Evolutionary conservation across 2,329 filamentous ascomycete species (phyloP).

Genomic region (Cadophora luteo-olivacea): DNA sequence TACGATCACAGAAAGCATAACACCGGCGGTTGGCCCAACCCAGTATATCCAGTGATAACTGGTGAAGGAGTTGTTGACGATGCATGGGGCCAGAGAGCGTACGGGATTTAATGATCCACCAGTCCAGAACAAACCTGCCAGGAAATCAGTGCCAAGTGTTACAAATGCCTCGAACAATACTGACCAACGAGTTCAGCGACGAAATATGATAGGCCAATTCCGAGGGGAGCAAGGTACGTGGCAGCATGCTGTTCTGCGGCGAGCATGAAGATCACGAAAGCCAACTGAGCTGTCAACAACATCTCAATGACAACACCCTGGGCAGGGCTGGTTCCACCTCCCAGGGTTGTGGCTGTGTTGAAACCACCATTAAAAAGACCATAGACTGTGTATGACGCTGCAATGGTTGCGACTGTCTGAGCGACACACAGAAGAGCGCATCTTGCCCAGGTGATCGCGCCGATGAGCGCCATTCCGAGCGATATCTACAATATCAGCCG

Average conservation of each 20-base stretch:
- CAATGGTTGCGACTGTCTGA: constrained; percentile 46
- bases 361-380: constrained; percentile 53
- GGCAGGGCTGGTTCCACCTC: constrained; percentile 48
- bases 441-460: constrained; percentile 45
- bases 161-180: constrained; percentile 2
- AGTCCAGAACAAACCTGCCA: constrained; percentile 53
- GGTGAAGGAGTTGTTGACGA: constrained; percentile 50
- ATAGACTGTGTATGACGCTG: constrained; percentile 50
- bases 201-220: constrained; percentile 55
- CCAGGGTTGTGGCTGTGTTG: constrained; percentile 51
- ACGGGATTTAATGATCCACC: constrained; percentile 56
- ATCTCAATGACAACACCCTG: constrained; percentile 59
- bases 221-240: constrained; percentile 56
- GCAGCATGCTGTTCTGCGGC: constrained; percentile 56
- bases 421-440: constrained; percentile 44
- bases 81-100: constrained; percentile 54
- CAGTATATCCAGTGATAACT: constrained; percentile 57
- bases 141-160: background rate
- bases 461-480: constrained; percentile 47
- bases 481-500: constrained; percentile 42
- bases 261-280: constrained; percentile 59
- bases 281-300: constrained; percentile 54
- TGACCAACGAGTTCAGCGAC: constrained; percentile 51
- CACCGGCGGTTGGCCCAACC: constrained; percentile 58
- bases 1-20: constrained; percentile 54